Evolutionary conservation across 2,329 filamentous ascomycete genomes (phyloP), one percentile per base, ranked within the genome.

Genomic region (Sporothrix brunneoviolacea): DNA sequence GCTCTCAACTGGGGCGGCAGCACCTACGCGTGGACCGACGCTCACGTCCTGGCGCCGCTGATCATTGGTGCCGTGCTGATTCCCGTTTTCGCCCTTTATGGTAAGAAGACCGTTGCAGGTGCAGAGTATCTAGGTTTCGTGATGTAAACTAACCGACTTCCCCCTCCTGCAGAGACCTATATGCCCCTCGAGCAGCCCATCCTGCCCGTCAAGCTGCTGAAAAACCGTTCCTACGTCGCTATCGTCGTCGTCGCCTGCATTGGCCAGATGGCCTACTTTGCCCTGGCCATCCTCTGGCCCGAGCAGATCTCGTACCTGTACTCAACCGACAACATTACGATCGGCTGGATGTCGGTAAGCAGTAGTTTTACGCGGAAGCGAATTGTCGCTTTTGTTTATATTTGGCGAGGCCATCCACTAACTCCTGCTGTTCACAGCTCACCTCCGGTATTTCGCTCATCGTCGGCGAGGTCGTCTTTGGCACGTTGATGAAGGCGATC

Each of bases 1-100:
- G 72, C 71, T 5, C 62, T 75, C 48, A 71, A 69, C 21, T 74
- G 69, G 61, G 70, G 70, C 18, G 70, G 70, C 16, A 60, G 56
- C 43, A 62, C 69, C 37, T 71, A 71, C 54, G 64, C 69, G 3
- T 73, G 70, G 70, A 66, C 61, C n/a, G 68, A 67, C 1, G 64
- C 55, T 6, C 54, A 60, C 52, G 61, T 64, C 3, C 63, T 67
- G 39, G 57, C 51, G 8, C 59, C 61, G 4, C 58, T 67, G 27
- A 58, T 66, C 36, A 48, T 59, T n/a, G 64, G 62, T 30, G 48
- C 56, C 41, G 44, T 59, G 13, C 54, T 51, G 8, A 49, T 62
- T 1, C 51, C 61, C 1, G 32, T 57, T 8, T 62, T 65, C 43
- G 57, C 56, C 6, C 52, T 63, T 1, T 67, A 59, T 57, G n/a